Percentiles rank a stretch among this genome's conserved stretches.
Conservation (phyloP, 2,329 filamentous ascomycete genomes). For the Apiospora koreana region DNA sequence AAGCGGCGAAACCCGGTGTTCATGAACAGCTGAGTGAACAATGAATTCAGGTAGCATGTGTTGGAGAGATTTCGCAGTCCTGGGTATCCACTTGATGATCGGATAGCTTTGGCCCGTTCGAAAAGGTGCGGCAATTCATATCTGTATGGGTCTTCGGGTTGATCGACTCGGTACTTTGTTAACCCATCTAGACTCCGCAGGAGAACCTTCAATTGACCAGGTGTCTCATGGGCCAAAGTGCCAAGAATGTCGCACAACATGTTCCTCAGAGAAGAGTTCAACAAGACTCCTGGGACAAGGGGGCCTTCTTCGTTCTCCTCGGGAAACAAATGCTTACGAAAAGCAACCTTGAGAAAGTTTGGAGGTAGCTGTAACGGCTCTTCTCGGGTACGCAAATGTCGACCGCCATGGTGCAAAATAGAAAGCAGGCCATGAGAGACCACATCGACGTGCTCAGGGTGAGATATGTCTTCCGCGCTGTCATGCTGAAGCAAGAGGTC, state of each 20-base stretch:
- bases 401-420: conserved; percentile 33
- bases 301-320: conserved; percentile 35
- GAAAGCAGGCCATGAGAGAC: conserved; percentile 38
- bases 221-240: conserved; percentile 53
- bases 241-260: conserved; percentile 63
- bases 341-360: conserved; percentile 48
- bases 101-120: conserved; percentile 68
- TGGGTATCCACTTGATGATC: conserved; percentile 78
- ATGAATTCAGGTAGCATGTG: conserved; percentile 95
- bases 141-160: conserved; percentile 53
- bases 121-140: conserved; percentile 64
- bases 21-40: conserved; percentile 95
- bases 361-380: conserved; percentile 21
- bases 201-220: conserved; percentile 49
- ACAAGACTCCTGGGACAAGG: conserved; percentile 41
- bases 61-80: conserved; percentile 91
- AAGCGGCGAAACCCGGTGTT: conserved; percentile 86
- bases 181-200: conserved; percentile 52
- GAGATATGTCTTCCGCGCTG: conserved; percentile 37
- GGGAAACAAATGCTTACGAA: conserved; percentile 69
- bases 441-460: conserved; percentile 37
- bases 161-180: conserved; percentile 48
- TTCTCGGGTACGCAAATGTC: conserved; percentile 26
- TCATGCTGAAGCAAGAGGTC: conserved; percentile 27
- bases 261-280: conserved; percentile 57